These are phyloP conservation scores for Talaromyces stipitatus DNA, from an alignment of 495 filamentous ascomycete species.

Conservation along the genomic window DNA sequence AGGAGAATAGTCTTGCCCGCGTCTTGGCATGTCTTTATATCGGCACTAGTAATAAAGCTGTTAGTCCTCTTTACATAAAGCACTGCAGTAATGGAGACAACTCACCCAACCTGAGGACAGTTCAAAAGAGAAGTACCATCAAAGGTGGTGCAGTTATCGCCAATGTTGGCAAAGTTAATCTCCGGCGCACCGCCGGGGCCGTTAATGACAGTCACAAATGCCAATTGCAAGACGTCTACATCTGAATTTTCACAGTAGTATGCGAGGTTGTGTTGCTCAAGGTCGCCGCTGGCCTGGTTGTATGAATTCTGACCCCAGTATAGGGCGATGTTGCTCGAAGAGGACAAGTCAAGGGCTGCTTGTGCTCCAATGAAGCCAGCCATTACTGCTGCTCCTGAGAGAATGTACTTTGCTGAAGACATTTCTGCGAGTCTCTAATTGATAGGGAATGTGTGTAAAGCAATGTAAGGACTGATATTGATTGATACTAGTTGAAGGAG, in stretches of 20 bases:
- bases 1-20: slow-evolving; percentile 59
- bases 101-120: slow-evolving; percentile 58
- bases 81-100: background rate
- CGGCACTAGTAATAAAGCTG: slow-evolving; percentile 18
- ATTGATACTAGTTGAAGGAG: background rate
- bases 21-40: slow-evolving; percentile 59
- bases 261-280: slow-evolving; percentile 45
- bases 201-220: slow-evolving; percentile 52
- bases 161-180: slow-evolving; percentile 54
- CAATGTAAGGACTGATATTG: background rate
- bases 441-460: background rate
- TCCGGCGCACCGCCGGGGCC: slow-evolving; percentile 40
- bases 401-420: slow-evolving; percentile 16
- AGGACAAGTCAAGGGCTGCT: slow-evolving; percentile 34
- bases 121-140: slow-evolving; percentile 45
- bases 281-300: slow-evolving; percentile 27
- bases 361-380: slow-evolving; percentile 26
- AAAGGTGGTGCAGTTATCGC: slow-evolving; percentile 50
- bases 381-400: slow-evolving; percentile 19
- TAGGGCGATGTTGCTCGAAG: slow-evolving; percentile 45
- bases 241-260: slow-evolving; percentile 48
- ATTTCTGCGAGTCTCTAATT: slow-evolving; percentile 10
- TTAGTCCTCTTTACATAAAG: background rate
- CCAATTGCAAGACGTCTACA: slow-evolving; percentile 41
- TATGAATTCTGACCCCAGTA: slow-evolving; percentile 65